A percentile compares a stretch with the other conserved stretches of the same genome.
These are phyloP conservation scores for Claviceps digitariae DNA, from an alignment of 2,329 filamentous ascomycete genomes.

Conservation along the genomic window DNA sequence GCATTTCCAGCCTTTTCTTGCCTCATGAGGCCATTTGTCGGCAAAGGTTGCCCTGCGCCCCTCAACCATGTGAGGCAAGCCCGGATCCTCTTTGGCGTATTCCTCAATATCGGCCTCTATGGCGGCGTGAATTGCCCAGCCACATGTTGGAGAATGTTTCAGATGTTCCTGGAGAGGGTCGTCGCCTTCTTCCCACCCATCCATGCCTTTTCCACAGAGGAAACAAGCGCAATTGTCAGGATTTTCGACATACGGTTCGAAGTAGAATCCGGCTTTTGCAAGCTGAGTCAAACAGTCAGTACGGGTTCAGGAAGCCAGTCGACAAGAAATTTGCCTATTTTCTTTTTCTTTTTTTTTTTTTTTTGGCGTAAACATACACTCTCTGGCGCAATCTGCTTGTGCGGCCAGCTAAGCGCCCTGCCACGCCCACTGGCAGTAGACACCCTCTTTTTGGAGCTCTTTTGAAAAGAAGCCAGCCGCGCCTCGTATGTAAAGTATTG, in stretches of 20 bases:
- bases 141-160: slow-evolving; percentile 68
- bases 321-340: neutral
- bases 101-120: slow-evolving; percentile 49
- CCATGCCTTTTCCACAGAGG: slow-evolving; percentile 67
- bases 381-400: slow-evolving; percentile 28
- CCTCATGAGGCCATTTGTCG: slow-evolving; percentile 79
- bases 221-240: slow-evolving; percentile 88
- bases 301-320: neutral
- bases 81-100: slow-evolving; percentile 59
- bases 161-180: slow-evolving; percentile 75
- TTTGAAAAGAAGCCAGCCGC: slow-evolving; percentile 69
- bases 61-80: slow-evolving; percentile 53
- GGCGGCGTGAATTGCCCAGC: slow-evolving; percentile 65
- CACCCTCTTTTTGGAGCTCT: slow-evolving; percentile 51
- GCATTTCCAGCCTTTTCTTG: slow-evolving; percentile 77
- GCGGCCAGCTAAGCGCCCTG: slow-evolving; percentile 63
- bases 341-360: too few species aligned
- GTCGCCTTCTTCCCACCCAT: slow-evolving; percentile 85
- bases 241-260: slow-evolving; percentile 58
- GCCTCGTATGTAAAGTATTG: slow-evolving; percentile 53
- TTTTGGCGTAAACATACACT: slow-evolving; percentile 13
- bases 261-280: slow-evolving; percentile 84
- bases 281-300: slow-evolving; percentile 42
- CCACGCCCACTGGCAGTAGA: slow-evolving; percentile 45
- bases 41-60: slow-evolving; percentile 75